These are phyloP conservation scores for Jamesozyma rosinii DNA, from an alignment of 805 yeast species.

Conservation along the genomic window DNA sequence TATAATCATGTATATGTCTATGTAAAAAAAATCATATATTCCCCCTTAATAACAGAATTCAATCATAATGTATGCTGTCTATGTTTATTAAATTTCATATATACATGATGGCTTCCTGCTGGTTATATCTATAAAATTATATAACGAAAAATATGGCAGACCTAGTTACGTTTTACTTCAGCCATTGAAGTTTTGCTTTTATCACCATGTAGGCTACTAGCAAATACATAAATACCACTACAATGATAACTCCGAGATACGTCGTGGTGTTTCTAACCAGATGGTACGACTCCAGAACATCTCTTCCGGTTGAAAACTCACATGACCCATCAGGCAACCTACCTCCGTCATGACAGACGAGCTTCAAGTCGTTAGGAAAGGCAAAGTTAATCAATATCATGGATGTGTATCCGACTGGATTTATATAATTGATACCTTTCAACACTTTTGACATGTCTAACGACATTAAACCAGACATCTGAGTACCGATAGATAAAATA, in stretches of 20 bases:
- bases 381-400: conserved; percentile 51
- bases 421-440: conserved; percentile 62
- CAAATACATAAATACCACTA: conserved; percentile 24
- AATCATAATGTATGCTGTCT: neutral
- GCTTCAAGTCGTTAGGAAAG: conserved; percentile 40
- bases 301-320: conserved; percentile 42
- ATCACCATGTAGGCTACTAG: conserved; percentile 18
- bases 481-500: conserved; percentile 58
- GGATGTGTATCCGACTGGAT: conserved; percentile 68
- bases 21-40: conserved; percentile 1
- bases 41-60: neutral
- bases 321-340: conserved; percentile 34
- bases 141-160: too few relatives aligned
- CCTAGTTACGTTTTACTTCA: conserved; percentile 9
- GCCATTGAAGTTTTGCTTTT: conserved; percentile 26
- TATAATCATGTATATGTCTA: conserved; percentile 1
- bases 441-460: conserved; percentile 62
- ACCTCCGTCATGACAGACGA: conserved; percentile 42
- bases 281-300: conserved; percentile 46
- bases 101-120: neutral
- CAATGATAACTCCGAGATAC: conserved; percentile 30
- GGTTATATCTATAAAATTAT: too few relatives aligned
- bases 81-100: neutral
- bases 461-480: conserved; percentile 82
- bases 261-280: conserved; percentile 33